Evolutionary conservation across 257 asterid genomes (phyloP), one percentile per base, ranked within the genome.

Genomic region (Solanum sejunctum): DNA sequence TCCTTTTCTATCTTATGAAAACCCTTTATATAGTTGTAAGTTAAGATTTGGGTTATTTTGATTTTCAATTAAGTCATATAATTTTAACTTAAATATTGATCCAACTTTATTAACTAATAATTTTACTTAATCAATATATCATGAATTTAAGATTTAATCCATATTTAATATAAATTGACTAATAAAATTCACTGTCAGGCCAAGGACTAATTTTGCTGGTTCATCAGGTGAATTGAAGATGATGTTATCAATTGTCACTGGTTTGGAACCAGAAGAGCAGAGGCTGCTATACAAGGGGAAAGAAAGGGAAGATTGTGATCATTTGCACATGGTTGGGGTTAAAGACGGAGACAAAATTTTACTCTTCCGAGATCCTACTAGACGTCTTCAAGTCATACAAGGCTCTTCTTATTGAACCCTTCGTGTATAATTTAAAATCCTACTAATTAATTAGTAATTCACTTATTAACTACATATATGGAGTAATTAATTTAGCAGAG

Each of bases 301-400:
- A 84, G 98, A 93, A 79, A 92, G 98, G 75, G 98, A 93, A 32
- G 95, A 94, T 26, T 28, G 85, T 23, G 97, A 94, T 23, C 93
- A 91, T 69, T 84, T 94, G 87, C 97, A 94, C 91, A 93, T 94
- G 98, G 92, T 92, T 16, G 98, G 98, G 16, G 96, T 94, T 10
- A 89, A 85, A 85, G 94, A 94, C 61, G 89, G 87, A 57, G 98
- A 93, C 88, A 94, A 94, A 88, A 93, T 94, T 41, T 86, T 93
- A 5, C 85, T 94, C 86, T 85, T 93, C 51, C 93, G 92, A 85
- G 95, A 93, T 86, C 98, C 98, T 79, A 92, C 75, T 32, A 28
- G 70, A 11, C 41, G n/a, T 13, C 43, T 28, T 1, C 72, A 13
- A 64, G 73, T 26, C 73, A 28, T 23, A 23, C 17, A 8, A 2